Conservation (phyloP, 129 eudicot species). For the Dittrichia graveolens region DNA sequence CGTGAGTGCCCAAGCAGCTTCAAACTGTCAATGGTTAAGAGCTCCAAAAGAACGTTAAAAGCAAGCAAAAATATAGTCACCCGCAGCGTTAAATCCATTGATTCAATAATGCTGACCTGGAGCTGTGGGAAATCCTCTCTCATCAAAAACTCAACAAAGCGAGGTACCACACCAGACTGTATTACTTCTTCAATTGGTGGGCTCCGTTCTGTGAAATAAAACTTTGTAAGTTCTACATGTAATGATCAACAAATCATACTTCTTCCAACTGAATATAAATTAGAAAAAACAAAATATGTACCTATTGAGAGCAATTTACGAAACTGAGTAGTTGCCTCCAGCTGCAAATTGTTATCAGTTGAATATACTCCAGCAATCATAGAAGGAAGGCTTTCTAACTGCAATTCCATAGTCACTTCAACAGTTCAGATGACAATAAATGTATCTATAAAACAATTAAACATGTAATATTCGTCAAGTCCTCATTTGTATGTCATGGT, state of each 20-base stretch:
- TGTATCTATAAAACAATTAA: constrained; percentile 18
- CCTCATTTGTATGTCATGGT: neutral
- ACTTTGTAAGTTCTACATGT: constrained; percentile 2
- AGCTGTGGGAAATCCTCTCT: constrained; percentile 88
- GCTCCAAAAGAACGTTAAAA: neutral
- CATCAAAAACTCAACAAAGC: constrained; percentile 76
- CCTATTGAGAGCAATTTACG: constrained; percentile 94
- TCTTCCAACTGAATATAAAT: constrained; percentile 2
- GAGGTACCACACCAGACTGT: constrained; percentile 90
- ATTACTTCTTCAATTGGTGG: constrained; percentile 97
- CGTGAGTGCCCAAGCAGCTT: constrained; percentile 97
- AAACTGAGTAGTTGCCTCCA: constrained; percentile 89
- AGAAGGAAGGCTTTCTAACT: constrained; percentile 79
- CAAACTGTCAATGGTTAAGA: constrained; percentile 53
- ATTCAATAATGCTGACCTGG: constrained; percentile 53
- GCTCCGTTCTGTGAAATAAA: constrained; percentile 54
- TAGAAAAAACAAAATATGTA: constrained; percentile 20
- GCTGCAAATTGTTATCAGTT: constrained; percentile 58
- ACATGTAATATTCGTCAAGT: neutral
- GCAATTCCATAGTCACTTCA: constrained; percentile 35
- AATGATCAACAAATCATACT: neutral
- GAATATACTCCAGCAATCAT: constrained; percentile 86
- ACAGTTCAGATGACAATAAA: constrained; percentile 4
- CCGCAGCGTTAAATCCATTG: constrained; percentile 4
- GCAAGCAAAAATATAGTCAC: neutral